A percentile compares a stretch with the other conserved stretches of the same genome.
These are phyloP conservation scores for Backusella parvicylindrica DNA, from an alignment of 192 early-diverging fungal genomes.

Conservation along the genomic window DNA sequence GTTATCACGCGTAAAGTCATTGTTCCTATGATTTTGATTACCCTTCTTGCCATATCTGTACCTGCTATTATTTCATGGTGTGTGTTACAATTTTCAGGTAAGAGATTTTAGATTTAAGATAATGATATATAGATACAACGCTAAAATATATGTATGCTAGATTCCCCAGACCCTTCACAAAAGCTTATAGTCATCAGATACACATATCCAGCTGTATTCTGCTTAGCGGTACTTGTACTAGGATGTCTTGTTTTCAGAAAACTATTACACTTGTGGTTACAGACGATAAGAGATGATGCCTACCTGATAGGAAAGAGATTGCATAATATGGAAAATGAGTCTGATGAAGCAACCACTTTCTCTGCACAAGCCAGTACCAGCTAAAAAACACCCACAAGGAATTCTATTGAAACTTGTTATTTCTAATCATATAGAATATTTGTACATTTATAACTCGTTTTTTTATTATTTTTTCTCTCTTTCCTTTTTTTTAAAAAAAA, in stretches of 20 bases:
- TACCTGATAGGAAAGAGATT: conserved; percentile 83
- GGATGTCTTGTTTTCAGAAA: conserved; percentile 25
- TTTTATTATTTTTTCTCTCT: not conserved
- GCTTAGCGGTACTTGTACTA: conserved; percentile 26
- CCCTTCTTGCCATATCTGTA: conserved; percentile 27
- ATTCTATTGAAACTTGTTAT: not conserved
- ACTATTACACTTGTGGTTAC: conserved; percentile 67
- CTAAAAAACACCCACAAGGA: not conserved
- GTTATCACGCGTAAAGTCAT: conserved; percentile 36
- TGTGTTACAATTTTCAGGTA: conserved; percentile 25
- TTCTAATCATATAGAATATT: not conserved
- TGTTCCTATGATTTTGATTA: conserved; percentile 26
- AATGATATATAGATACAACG: not conserved
- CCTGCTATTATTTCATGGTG: conserved; percentile 40
- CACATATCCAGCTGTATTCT: conserved; percentile 40
- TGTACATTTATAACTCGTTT: conserved; percentile 8
- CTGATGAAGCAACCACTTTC: not conserved
- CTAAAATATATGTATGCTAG: conserved; percentile 3
- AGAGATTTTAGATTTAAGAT: not conserved
- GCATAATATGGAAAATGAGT: conserved; percentile 63
- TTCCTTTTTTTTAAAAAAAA: not conserved
- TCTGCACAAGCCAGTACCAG: not conserved
- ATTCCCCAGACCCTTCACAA: conserved; percentile 2
- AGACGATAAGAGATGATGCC: conserved; percentile 74
- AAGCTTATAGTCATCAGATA: conserved; percentile 3